A percentile compares a stretch with the other conserved stretches of the same genome.
phyloP scores from a whole-genome alignment of 257 asterid genomes.

The Lithospermum erythrorhizon region DNA sequence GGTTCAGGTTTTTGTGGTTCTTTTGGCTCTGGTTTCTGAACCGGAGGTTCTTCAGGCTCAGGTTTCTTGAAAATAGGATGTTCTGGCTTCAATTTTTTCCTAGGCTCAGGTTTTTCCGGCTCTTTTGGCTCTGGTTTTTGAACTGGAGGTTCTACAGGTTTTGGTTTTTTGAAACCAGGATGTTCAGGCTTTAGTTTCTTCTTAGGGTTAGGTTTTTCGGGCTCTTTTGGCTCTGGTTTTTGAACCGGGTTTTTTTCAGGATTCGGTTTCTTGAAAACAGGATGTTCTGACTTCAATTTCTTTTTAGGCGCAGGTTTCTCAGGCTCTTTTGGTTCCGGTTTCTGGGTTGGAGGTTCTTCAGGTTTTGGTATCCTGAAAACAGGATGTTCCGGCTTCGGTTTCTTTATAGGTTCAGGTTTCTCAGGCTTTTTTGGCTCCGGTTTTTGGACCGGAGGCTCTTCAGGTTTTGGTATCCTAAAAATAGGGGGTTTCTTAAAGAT shows the following conservation, averaged over 20 bases:
- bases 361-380: no score
- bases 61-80: background rate
- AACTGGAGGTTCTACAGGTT: background rate
- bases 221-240: background rate
- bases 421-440: no score
- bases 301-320: background rate
- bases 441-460: no score
- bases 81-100: background rate
- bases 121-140: background rate
- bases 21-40: background rate
- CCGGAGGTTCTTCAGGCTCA: background rate
- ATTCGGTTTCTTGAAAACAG: background rate
- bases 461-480: no score
- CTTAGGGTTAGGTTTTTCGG: background rate
- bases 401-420: no score
- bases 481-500: background rate
- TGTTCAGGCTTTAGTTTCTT: background rate
- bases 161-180: background rate
- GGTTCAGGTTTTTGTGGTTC: background rate
- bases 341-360: background rate
- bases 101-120: background rate
- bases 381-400: no score
- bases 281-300: background rate
- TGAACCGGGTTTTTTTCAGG: background rate
- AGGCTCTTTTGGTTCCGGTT: background rate